Base-by-base conservation (phyloP, 1,284 basidiomycete genomes). In the Neolentinus lepideus region DNA sequence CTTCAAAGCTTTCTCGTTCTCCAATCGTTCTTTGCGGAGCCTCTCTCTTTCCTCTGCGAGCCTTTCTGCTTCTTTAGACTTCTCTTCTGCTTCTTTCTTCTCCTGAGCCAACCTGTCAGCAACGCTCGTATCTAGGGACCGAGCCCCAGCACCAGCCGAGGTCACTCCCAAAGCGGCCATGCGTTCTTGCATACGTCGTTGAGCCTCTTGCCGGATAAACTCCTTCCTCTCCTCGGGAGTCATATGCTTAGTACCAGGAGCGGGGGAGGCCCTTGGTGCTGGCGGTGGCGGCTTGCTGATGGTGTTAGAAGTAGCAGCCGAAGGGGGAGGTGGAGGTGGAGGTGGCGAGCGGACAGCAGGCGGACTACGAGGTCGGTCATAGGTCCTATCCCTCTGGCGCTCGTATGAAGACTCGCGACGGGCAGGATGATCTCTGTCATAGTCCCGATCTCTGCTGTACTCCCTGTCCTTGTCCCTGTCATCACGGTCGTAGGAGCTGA, bases 151-250 rank as follows among this genome's bases (percentile, higher is more conserved):
- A 2, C 85, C 71, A 3, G 80, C 69, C 1, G 80, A 75, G 1
- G 90, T 78, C 27, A 87, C 77, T 14, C 97, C 96, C 2, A 98
- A 80, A 9, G 89, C 89, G 43, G 85, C 83, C 79, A 92, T 94
- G 29, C 96, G 88, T 46, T 89, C 94, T 63, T 93, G 84, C 35
- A 98, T 84, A 47, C 90, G 83, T 21, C 85, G 81, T 65, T 92
- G 86, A 1, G 94, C 96, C 68, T 97, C 86, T 2, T 85, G 85
- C 19, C 84, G 84, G 60, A 92, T 83, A 66, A 80, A 94, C 0
- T 90, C 92, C 55, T 83, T 77, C 10, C 92, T 85, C 66, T 98
- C 92, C 61, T 89, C 93, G 0, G 87, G 75, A 0, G 92, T 88
- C 90, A 98, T 92, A 58, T 81, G 86, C 69, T 89, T 89, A 51